A percentile compares a stretch with the other conserved stretches of the same genome.
phyloP scores from a whole-genome alignment of 2,329 filamentous ascomycete species.

The Talaromyces amestolkiae region DNA sequence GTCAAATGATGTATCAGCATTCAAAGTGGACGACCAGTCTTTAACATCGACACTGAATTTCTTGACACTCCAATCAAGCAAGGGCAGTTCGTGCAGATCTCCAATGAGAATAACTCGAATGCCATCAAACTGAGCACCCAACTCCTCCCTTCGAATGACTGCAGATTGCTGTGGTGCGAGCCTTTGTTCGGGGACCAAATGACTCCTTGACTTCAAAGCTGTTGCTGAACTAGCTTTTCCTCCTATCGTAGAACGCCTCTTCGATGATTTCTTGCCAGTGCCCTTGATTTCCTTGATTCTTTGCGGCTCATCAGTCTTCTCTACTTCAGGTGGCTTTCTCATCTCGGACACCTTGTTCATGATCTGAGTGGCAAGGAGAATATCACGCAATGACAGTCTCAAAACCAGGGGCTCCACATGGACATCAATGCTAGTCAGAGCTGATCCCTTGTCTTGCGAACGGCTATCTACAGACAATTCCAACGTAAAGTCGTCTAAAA shows the following conservation, averaged over 20 bases:
- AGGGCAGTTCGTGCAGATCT: conserved; percentile 90
- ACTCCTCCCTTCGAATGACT: conserved; percentile 68
- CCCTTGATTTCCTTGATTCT: conserved; percentile 47
- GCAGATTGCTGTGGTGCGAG: conserved; percentile 46
- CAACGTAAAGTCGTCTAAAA: conserved; percentile 94
- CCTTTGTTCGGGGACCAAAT: conserved; percentile 41
- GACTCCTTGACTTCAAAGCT: conserved; percentile 46
- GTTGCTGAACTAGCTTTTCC: conserved; percentile 44
- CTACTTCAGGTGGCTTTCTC: conserved; percentile 54
- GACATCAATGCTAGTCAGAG: conserved; percentile 74
- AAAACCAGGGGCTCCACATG: conserved; percentile 90
- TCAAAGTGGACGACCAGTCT: conserved; percentile 87
- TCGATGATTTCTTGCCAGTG: conserved; percentile 39
- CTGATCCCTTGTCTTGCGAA: conserved; percentile 57
- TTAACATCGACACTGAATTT: conserved; percentile 79
- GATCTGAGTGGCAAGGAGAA: conserved; percentile 89
- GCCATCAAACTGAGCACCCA: conserved; percentile 82
- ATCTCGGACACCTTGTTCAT: conserved; percentile 86
- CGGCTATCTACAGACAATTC: conserved; percentile 81
- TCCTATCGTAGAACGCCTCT: conserved; percentile 38
- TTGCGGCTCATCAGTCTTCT: conserved; percentile 54
- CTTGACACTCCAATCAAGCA: conserved; percentile 91
- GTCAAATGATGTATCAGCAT: conserved; percentile 84
- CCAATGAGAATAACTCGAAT: conserved; percentile 92
- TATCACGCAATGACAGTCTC: conserved; percentile 86